These are phyloP conservation scores for Helotiales sp. DNA, from an alignment of 2,329 filamentous ascomycete species.

Conservation along the genomic window DNA sequence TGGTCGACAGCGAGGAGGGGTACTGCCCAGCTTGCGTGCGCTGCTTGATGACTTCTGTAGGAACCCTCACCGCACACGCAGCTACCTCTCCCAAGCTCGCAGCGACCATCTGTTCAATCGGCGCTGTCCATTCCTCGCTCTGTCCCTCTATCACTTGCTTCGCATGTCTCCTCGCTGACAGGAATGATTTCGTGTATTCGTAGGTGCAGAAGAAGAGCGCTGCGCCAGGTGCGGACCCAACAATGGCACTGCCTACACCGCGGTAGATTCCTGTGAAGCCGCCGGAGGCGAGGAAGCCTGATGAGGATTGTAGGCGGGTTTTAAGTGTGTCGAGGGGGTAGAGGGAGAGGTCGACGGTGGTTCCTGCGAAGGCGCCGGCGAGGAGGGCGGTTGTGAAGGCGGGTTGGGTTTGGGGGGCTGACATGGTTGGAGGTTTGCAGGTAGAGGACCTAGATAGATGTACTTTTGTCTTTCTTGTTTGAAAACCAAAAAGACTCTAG, in stretches of 20 bases:
- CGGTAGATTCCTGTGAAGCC: constrained; percentile 93
- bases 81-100: constrained; percentile 88
- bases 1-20: constrained; percentile 68
- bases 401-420: constrained; percentile 15
- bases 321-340: constrained; percentile 99
- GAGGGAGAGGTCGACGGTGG: constrained; percentile 94
- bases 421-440: constrained; percentile 11
- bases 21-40: constrained; percentile 88
- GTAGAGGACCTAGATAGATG: background rate
- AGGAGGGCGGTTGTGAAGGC: constrained; percentile 66
- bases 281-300: constrained; percentile 79
- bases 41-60: constrained; percentile 97
- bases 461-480: background rate
- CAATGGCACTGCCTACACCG: constrained; percentile 85
- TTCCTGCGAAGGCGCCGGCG: constrained; percentile 90
- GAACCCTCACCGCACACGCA: constrained; percentile 89
- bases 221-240: constrained; percentile 91
- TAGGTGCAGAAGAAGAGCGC: constrained; percentile 98
- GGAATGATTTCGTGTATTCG: constrained; percentile 70
- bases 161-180: constrained; percentile 45
- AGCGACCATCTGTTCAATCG: constrained; percentile 76
- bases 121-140: constrained; percentile 39
- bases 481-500: background rate
- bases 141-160: constrained; percentile 32
- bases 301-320: constrained; percentile 87